Evolutionary conservation across 208 protist species (phyloP).

Genomic region (Trypanosoma lewisi): DNA sequence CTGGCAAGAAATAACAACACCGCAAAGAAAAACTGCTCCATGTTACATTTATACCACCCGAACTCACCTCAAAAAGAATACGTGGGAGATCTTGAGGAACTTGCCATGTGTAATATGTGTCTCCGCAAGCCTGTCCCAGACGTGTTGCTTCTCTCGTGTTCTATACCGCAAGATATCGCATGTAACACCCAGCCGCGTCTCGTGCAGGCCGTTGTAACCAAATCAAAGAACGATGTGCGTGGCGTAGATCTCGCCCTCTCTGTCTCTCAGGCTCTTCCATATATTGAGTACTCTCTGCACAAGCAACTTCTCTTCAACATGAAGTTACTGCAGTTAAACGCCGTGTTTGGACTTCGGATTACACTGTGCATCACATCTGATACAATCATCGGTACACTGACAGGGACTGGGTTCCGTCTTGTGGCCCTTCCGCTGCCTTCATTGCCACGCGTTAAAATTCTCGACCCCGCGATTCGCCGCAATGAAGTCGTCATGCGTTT

Average conservation of each 20-base stretch:
- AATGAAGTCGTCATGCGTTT: conserved; percentile 70
- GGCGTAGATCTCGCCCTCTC: conserved; percentile 73
- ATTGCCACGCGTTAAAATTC: conserved; percentile 56
- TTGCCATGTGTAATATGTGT: conserved; percentile 68
- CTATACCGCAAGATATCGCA: conserved; percentile 69
- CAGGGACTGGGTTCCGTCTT: conserved; percentile 75
- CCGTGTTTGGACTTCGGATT: conserved; percentile 80
- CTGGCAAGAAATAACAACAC: conserved; percentile 42
- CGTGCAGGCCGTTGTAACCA: conserved; percentile 69
- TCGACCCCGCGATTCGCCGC: conserved; percentile 52
- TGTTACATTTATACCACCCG: conserved; percentile 64
- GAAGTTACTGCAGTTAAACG: conserved; percentile 76
- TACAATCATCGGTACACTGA: conserved; percentile 76
- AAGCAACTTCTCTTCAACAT: conserved; percentile 90
- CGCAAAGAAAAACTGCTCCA: conserved; percentile 41
- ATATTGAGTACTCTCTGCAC: conserved; percentile 88
- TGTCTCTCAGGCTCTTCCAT: conserved; percentile 85
- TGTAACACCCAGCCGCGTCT: conserved; percentile 64
- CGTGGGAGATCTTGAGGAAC: conserved; percentile 32
- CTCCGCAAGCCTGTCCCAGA: conserved; percentile 69
- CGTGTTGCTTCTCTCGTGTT: conserved; percentile 75
- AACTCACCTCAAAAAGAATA: conserved; percentile 15
- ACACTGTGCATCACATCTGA: conserved; percentile 69
- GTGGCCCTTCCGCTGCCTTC: conserved; percentile 64
- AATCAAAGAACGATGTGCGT: conserved; percentile 65